phyloP scores from a whole-genome alignment of 495 filamentous ascomycete species.

The Xylaria venustula region DNA sequence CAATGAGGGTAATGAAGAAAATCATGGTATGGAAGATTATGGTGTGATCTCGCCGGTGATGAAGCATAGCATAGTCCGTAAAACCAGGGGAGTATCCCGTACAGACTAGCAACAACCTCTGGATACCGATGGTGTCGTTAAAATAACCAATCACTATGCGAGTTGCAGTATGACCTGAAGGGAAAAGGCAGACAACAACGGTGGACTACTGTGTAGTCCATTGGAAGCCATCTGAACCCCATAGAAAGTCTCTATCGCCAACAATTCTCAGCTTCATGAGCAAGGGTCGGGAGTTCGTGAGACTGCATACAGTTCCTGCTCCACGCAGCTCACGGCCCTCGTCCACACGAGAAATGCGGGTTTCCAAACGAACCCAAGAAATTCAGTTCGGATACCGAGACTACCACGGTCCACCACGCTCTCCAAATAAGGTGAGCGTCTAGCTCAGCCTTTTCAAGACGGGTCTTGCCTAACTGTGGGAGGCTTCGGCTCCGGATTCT shows the following conservation, averaged over 20 bases:
- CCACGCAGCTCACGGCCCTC: background rate
- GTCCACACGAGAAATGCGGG: background rate
- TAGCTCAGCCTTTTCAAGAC: background rate
- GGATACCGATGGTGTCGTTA: background rate
- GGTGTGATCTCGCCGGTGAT: background rate
- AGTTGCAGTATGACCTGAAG: too few species aligned
- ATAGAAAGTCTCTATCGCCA: background rate
- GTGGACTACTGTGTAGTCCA: background rate
- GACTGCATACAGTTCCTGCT: background rate
- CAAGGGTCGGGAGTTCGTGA: background rate
- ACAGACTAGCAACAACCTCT: background rate
- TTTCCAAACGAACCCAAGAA: background rate
- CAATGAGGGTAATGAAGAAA: too few species aligned
- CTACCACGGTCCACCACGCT: too few species aligned
- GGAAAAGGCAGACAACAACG: background rate
- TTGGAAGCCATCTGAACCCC: background rate
- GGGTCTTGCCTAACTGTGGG: background rate
- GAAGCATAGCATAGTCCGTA: too few species aligned
- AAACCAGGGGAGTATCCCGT: too few species aligned
- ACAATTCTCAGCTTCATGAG: background rate
- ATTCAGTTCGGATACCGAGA: background rate
- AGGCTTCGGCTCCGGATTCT: background rate
- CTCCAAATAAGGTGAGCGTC: background rate
- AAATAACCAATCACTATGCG: too few species aligned
- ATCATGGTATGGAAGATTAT: background rate